phyloP scores from a whole-genome alignment of 495 filamentous ascomycete genomes.

The Annulohypoxylon nitens region DNA sequence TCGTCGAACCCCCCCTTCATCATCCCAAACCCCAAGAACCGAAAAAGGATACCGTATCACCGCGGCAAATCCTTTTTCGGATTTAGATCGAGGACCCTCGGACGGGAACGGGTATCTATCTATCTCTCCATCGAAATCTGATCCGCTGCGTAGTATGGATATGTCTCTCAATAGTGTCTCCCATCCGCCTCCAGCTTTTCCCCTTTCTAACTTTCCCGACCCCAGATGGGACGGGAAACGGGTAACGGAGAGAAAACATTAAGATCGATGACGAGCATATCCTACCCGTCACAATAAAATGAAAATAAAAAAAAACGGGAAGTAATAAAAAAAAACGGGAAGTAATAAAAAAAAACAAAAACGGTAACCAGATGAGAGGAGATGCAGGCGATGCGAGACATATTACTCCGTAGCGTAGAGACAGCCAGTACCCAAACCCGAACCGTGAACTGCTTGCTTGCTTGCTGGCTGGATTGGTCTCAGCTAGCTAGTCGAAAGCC shows the following conservation, averaged over 20 bases:
- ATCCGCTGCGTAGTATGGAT: no score
- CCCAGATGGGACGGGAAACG: neutral
- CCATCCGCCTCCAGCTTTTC: no score
- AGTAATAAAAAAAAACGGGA: neutral
- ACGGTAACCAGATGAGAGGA: neutral
- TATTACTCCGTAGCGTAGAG: conserved; percentile 29
- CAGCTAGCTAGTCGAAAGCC: conserved; percentile 7
- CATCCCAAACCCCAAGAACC: neutral
- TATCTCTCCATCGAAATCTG: neutral
- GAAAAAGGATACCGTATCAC: neutral
- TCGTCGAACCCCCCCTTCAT: neutral
- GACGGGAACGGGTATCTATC: conserved; percentile 6
- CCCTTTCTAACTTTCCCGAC: neutral
- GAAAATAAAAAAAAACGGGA: neutral
- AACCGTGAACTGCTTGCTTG: conserved; percentile 16
- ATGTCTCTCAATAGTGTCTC: neutral
- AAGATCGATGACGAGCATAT: conserved; percentile 46
- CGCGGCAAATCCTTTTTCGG: neutral
- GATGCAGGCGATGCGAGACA: conserved; percentile 36
- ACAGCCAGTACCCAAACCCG: neutral
- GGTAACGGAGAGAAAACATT: neutral
- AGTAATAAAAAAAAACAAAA: neutral
- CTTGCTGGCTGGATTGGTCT: neutral
- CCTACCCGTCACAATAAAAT: conserved; percentile 34
- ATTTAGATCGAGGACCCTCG: neutral